phyloP scores from a whole-genome alignment of 148 eudicot genomes.

The Silene latifolia region DNA sequence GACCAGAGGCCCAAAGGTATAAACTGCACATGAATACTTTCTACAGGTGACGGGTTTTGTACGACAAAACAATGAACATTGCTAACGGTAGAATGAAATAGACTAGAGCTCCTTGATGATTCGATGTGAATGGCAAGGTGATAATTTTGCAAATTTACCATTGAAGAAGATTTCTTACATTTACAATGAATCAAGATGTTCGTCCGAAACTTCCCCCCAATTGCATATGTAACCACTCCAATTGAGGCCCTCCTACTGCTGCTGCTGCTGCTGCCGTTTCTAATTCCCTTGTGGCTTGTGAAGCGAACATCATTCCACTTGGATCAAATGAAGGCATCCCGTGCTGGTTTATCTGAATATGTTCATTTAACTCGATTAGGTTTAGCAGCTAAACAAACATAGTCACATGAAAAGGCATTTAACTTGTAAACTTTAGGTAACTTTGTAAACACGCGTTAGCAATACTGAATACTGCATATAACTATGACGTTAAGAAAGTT shows the following conservation, averaged over 20 bases:
- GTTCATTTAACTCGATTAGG: background rate
- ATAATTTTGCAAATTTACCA: conserved; percentile 12
- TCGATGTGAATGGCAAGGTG: conserved; percentile 5
- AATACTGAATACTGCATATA: background rate
- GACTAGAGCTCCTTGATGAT: conserved; percentile 17
- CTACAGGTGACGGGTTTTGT: conserved; percentile 24
- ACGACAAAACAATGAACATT: conserved; percentile 19
- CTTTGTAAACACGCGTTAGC: background rate
- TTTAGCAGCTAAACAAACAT: background rate
- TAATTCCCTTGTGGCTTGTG: conserved; percentile 67
- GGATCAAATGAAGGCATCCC: conserved; percentile 55
- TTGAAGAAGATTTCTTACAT: conserved; percentile 11
- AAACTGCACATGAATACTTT: conserved; percentile 23
- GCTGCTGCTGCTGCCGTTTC: conserved; percentile 42
- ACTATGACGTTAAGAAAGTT: background rate
- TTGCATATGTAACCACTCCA: conserved; percentile 95
- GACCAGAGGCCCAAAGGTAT: background rate
- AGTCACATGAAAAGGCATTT: background rate
- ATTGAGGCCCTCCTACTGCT: conserved; percentile 41
- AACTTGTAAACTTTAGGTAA: too few species aligned
- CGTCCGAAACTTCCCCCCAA: conserved; percentile 60
- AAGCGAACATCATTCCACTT: conserved; percentile 48
- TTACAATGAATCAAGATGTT: conserved; percentile 42
- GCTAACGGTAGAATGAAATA: conserved; percentile 6
- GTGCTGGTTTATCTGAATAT: conserved; percentile 40